phyloP scores from a whole-genome alignment of 2,329 filamentous ascomycete genomes.

The Tolypocladium inflatum region DNA sequence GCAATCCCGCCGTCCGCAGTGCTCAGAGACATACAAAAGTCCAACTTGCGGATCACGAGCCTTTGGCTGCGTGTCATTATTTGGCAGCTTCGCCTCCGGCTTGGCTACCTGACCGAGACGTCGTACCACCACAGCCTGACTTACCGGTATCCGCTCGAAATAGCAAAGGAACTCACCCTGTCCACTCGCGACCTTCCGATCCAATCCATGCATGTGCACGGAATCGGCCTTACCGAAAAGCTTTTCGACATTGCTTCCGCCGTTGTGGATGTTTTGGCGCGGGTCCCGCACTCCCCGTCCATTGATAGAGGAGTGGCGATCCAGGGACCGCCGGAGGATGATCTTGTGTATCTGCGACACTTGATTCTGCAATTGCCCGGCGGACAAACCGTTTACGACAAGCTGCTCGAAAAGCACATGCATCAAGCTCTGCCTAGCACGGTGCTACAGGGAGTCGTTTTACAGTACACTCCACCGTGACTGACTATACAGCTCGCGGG shows the following conservation, averaged over 20 bases:
- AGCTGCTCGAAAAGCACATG: slow-evolving; percentile 29
- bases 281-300: slow-evolving; percentile 23
- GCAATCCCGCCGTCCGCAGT: slow-evolving; percentile 21
- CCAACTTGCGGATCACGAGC: slow-evolving; percentile 33
- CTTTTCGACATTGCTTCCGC: slow-evolving; percentile 34
- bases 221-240: slow-evolving; percentile 36
- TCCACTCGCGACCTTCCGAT: slow-evolving; percentile 28
- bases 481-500: background rate
- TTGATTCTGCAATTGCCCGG: slow-evolving; percentile 29
- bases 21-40: slow-evolving; percentile 33
- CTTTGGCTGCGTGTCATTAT: slow-evolving; percentile 35
- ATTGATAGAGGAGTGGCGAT: slow-evolving; percentile 13
- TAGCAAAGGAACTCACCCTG: slow-evolving; percentile 28
- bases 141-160: slow-evolving; percentile 31
- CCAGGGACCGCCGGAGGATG: slow-evolving; percentile 22
- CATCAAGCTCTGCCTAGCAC: slow-evolving; percentile 20
- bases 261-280: slow-evolving; percentile 33
- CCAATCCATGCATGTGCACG: slow-evolving; percentile 30
- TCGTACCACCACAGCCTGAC: slow-evolving; percentile 24
- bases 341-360: slow-evolving; percentile 25
- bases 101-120: slow-evolving; percentile 28
- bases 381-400: slow-evolving; percentile 26
- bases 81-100: slow-evolving; percentile 33
- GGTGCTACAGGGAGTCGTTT: background rate
- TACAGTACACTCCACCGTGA: background rate